Base-by-base conservation (phyloP, 345 rosid species). In the Hevea brasiliensis region DNA sequence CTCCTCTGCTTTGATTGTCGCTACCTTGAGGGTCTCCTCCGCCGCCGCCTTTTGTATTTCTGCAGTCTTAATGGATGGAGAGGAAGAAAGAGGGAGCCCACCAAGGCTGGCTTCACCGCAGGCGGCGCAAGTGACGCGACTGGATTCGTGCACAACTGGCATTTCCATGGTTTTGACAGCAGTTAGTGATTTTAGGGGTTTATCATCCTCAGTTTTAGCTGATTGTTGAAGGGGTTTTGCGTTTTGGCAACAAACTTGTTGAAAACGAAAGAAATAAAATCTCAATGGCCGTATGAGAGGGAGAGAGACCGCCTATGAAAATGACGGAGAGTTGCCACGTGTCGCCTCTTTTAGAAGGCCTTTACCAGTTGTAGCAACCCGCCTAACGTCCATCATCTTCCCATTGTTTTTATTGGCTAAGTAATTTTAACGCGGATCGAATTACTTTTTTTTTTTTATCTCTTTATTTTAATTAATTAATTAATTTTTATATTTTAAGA, bases 1-100 rank as follows among this genome's bases (percentile, higher is more conserved):
- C 8, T 45, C 81, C 0, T 79, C 81, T 26, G 73, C 83, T 42
- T 79, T 74, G 27, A 73, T 9, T 3, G 64, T 56, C 61, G 76
- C 80, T 17, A 41, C 35, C 42, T 76, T 69, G 35, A 78, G 4
- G 21, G 7, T 26, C 68, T 62, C 65, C 3, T 32, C 21, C 29
- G 20, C 68, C 40, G 7, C 70, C 24, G 17, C 7, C 23, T 65
- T 60, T 54, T 26, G 61, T 7, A 26, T 6, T 27, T 48, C 69
- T 8, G 0, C 29, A 12, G 17, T 27, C n/a, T 15, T 65, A 40
- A 48, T 14, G 15, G 37, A 32, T 2, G 37, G 4, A 32, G 79
- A 21, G 20, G 32, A 53, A 17, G 59, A 74, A 27, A 74, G 42
- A 23, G 61, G 42, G 3, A 65, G 17, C 9, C 45, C 67, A 18